Evolutionary conservation across 2,329 filamentous ascomycete genomes (phyloP), one percentile per base, ranked within the genome.

Genomic region (Venturia pyrina): DNA sequence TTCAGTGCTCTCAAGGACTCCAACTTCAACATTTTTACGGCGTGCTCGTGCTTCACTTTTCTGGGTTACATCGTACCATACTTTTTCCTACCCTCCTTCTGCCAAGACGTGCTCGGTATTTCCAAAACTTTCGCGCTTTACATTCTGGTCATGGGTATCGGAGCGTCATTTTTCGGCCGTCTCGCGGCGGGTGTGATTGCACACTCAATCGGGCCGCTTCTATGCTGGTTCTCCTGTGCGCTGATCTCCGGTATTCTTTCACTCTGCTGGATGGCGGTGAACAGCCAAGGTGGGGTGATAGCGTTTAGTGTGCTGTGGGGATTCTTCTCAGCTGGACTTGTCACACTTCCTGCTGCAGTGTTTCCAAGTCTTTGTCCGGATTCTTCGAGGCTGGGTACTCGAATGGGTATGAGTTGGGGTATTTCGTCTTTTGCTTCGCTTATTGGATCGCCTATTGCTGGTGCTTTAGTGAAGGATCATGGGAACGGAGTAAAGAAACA

Each of bases 21-120:
- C 1, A 66, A 62, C 32, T 76, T 76, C 65, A 69, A 75, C 40
- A 68, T 76, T 56, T 77, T 76, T 62, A 76, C 74, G 0, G 69
- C 68, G 5, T 74, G 69, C 34, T 74, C 72, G 0, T 77, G 75
- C 63, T 70, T 70, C 40, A 74, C 70, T 3, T 77, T 75, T 50
- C 68, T 77, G 0, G 75, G 75, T 0, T 77, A 77, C 60, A 77
- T 75, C 7, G 70, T 75, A 0, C 74, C 74, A 0, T 77, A 75
- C 63, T 76, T 76, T 61, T 77, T 75, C 64, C 75, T 77, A 17
- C 72, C 75, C 1, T 73, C 73, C 3, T 77, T 72, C 66, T 73
- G 74, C 1, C 68, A 69, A 21, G 72, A 76, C 48, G 65, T 62
- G 4, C 68, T 77, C 10, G 74, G 72, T 0, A 70, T 70, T n/a